A percentile compares a stretch with the other conserved stretches of the same genome.
These are phyloP conservation scores for Chrysoporthe cubensis DNA, from an alignment of 2,329 filamentous ascomycete species.

Conservation along the genomic window DNA sequence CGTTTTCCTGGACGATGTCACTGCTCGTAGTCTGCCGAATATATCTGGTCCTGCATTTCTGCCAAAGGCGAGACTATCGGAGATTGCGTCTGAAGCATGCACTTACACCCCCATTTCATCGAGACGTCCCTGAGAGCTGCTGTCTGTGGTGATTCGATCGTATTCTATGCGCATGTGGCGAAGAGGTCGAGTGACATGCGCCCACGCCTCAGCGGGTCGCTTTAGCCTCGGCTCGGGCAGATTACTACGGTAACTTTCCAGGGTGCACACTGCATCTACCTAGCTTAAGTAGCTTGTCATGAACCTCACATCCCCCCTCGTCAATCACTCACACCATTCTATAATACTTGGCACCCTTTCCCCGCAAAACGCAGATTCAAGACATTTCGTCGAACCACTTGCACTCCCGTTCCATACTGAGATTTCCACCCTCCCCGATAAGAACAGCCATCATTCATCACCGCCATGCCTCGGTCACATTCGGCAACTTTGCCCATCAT, in stretches of 20 bases:
- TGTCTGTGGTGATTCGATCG: neutral
- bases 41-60: neutral
- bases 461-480: constrained; percentile 41
- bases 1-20: neutral
- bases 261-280: neutral
- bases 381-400: neutral
- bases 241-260: neutral
- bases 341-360: neutral
- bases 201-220: neutral
- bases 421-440: neutral
- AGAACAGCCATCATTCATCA: neutral
- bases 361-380: neutral
- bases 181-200: neutral
- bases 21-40: neutral
- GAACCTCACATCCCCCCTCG: neutral
- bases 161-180: constrained; percentile 7
- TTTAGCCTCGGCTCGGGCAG: constrained; percentile 4
- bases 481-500: constrained; percentile 71
- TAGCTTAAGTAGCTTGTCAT: neutral
- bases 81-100: too few species aligned
- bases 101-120: too few species aligned
- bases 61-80: too few species aligned
- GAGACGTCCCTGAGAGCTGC: too few species aligned
- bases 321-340: neutral
- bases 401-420: neutral